Evolutionary conservation across 2,329 filamentous ascomycete species (phyloP), one percentile per base, ranked within the genome.

Genomic region (Cordyceps tenuipes): DNA sequence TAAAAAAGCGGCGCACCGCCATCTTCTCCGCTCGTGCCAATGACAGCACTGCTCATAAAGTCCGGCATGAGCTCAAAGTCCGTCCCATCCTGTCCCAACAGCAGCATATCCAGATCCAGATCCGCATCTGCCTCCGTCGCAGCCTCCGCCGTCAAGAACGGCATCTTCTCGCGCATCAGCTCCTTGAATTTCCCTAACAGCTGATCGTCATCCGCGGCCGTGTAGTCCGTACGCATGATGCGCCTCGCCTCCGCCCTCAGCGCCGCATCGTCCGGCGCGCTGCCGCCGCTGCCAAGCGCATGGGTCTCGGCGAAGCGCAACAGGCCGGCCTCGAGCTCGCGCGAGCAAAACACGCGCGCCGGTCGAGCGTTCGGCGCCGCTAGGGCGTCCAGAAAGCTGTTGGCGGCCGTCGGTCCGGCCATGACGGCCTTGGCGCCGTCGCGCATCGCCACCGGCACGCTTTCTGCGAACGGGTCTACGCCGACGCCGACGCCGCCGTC

Each of bases 321-420:
- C 15, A 86, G 71, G 2, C 79, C 81, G n/a, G 68, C 72, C 68
- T 86, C 83, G 23, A 86, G 74, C 65, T 85, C 81, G 7, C 80
- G 74, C 19, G 79, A 82, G 69, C 81, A 84, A 67, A 86, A 86
- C 0, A 85, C 75, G 9, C 69, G 69, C 0, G 80, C 78, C 0
- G 79, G 80, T 10, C 76, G 75, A 15, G 74, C 71, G 61, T 76
- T 77, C 6, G 77, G 73, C 9, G 71, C 74, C 1, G 73, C 70
- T 41, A 82, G 71, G 2, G 71, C 73, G 63, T 76, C 73, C 39
- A 82, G 65, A 64, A 76, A 83, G 55, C 76, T 76, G 69, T 79
- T 79, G 0, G 77, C 77, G 2, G 79, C 76, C 2, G 70, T 67
- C 9, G 49, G 48, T n/a, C 75, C 74, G 19, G 79, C 69, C 19